A percentile compares a stretch with the other conserved stretches of the same genome.
These are phyloP conservation scores for Secale cereale DNA, from an alignment of 176 grass and related monocot species.

Conservation along the genomic window DNA sequence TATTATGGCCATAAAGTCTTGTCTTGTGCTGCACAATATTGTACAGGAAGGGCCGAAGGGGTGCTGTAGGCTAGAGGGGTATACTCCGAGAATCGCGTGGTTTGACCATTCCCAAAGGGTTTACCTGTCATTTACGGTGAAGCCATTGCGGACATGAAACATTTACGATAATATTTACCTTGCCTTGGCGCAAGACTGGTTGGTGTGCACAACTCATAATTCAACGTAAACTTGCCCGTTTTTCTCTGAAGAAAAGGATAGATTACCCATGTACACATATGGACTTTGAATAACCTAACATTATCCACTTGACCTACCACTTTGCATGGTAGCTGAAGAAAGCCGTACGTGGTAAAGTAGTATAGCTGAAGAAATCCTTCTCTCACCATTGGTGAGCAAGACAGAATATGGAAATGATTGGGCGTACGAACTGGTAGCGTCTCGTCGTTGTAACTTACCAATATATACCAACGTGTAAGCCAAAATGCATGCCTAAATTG, in stretches of 20 bases:
- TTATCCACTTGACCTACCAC: constrained; percentile 1
- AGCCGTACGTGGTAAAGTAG: neutral
- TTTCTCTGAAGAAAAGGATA: neutral
- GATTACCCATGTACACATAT: neutral
- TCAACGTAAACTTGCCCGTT: neutral
- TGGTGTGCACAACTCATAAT: neutral
- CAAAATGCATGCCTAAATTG: neutral
- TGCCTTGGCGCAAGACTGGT: neutral
- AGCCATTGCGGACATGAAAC: neutral
- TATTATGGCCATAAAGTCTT: too few relatives aligned
- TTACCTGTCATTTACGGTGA: neutral
- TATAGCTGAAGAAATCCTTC: too few relatives aligned
- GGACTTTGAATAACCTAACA: neutral
- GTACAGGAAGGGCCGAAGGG: too few relatives aligned
- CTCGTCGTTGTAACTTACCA: neutral
- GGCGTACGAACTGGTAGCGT: neutral
- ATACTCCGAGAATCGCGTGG: too few relatives aligned
- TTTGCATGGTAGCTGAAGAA: constrained; percentile 16
- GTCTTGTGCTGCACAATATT: too few relatives aligned
- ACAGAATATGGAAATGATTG: neutral
- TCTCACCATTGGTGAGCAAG: neutral
- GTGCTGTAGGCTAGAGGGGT: too few relatives aligned
- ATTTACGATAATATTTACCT: neutral
- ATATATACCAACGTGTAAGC: neutral
- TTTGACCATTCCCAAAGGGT: too few relatives aligned